Percentiles rank a stretch among this genome's conserved stretches.
Conservation (phyloP, 2,329 filamentous ascomycete genomes). For the Pezicula radicicola region DNA sequence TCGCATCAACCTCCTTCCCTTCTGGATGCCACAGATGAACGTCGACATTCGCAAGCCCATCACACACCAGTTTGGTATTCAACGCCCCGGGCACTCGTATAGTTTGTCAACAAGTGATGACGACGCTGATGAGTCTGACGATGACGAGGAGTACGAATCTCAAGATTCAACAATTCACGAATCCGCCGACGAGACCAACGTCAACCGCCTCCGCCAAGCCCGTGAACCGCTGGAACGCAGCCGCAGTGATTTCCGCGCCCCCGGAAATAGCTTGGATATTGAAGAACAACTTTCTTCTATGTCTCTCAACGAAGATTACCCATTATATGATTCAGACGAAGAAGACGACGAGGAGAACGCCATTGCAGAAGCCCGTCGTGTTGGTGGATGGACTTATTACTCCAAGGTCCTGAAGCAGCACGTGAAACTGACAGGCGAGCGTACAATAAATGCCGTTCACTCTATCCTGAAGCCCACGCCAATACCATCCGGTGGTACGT, state of each 20-base stretch:
- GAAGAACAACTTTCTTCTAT: slow-evolving; percentile 76
- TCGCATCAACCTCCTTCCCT: slow-evolving; percentile 86
- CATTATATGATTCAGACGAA: slow-evolving; percentile 87
- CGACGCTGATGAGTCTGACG: slow-evolving; percentile 68
- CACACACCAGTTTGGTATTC: slow-evolving; percentile 87
- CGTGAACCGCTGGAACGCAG: slow-evolving; percentile 16
- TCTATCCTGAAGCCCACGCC: slow-evolving; percentile 12
- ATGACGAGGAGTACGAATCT: slow-evolving; percentile 35
- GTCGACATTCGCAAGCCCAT: slow-evolving; percentile 93
- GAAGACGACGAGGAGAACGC: slow-evolving; percentile 74
- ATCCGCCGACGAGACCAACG: slow-evolving; percentile 15
- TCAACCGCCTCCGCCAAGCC: slow-evolving; percentile 12
- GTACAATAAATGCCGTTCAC: slow-evolving; percentile 11
- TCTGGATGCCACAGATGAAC: slow-evolving; percentile 98
- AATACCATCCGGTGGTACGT: slow-evolving; percentile 53
- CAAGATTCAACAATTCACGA: slow-evolving; percentile 7
- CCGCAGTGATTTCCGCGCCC: slow-evolving; percentile 6
- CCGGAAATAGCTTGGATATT: slow-evolving; percentile 58
- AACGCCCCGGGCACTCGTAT: slow-evolving; percentile 70
- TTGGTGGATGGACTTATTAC: slow-evolving; percentile 76
- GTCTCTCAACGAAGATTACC: slow-evolving; percentile 66
- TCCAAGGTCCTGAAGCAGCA: slow-evolving; percentile 49
- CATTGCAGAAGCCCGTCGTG: slow-evolving; percentile 72
- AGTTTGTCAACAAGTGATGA: slow-evolving; percentile 77
- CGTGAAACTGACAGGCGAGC: slow-evolving; percentile 14